Base-by-base conservation (phyloP, 805 yeast species). In the Cyberlindnera nakhonratchasimensis region DNA sequence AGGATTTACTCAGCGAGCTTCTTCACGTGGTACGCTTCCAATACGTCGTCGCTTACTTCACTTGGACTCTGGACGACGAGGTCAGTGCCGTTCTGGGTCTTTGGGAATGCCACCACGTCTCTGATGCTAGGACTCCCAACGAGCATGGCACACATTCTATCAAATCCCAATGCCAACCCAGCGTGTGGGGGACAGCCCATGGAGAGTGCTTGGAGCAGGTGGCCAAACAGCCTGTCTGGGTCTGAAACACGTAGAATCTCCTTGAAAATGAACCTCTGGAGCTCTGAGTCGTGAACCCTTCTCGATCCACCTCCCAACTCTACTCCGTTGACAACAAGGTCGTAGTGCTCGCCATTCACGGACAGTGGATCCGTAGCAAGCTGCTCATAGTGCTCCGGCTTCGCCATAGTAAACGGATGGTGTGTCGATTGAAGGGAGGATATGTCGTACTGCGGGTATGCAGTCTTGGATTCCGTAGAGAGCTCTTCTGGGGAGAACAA, bases 161-260 rank as follows among this genome's bases (percentile, higher is more conserved):
- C 99, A 52, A 93, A 86, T 0, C 99, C 99, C 26, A 93, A 70
- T 0, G 99, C 99, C 29, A 93, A 70, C 0, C 99, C 99, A 2
- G 97, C 96, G 65, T 93, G 99, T 1, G 99, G 99, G 1, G 99
- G 99, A 57, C 98, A 88, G 1, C 99, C 99, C 66, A 85, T 78
- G 19, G 77, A 77, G 42, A 93, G 75, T 0, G 96, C 96, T 30
- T 71, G 68, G 24, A 93, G 68, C 30, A 93, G 69, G 64, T 93
- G 99, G 0, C 96, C 95, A 67, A 93, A 93, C 8, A 88, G 66
- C 26, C 61, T 58, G 34, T 80, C 72, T 21, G 86, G 75, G 48
- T 86, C 66, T 1, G 57, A 37, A 11, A 93, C 81, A 7, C 72
- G 64, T 23, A 93, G 69, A 10, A 91, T 70, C 19, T 78, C 62